Conservation (phyloP, 179 eudicot species). For the Drosera spatulata region DNA sequence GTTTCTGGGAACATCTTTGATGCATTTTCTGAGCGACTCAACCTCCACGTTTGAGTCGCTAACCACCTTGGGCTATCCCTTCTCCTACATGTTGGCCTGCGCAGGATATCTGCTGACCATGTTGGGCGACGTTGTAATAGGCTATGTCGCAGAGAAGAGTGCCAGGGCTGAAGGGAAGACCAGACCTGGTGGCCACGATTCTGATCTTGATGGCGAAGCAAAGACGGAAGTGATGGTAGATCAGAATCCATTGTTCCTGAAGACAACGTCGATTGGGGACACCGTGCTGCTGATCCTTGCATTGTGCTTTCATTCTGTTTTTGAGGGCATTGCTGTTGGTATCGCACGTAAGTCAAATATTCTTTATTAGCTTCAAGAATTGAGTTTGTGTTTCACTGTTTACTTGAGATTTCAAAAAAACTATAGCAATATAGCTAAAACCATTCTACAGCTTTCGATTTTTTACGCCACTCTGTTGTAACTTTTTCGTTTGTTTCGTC, state of each 20-base stretch:
- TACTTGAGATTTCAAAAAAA: no score
- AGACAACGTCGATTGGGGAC: slow-evolving; percentile 40
- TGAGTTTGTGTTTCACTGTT: no score
- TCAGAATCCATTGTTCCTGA: not conserved
- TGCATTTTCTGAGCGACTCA: slow-evolving; percentile 72
- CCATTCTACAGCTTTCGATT: no score
- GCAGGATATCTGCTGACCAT: slow-evolving; percentile 62
- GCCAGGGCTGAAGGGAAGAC: slow-evolving; percentile 9
- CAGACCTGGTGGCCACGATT: slow-evolving; percentile 21
- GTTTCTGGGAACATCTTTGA: slow-evolving; percentile 54
- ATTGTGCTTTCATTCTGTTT: slow-evolving; percentile 68
- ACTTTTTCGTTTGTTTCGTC: no score
- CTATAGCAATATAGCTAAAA: no score
- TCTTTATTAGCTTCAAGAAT: no score
- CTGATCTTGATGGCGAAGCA: not conserved
- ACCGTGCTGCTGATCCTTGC: slow-evolving; percentile 58
- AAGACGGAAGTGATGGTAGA: slow-evolving; percentile 1
- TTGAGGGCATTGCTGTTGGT: slow-evolving; percentile 86
- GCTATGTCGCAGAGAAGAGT: slow-evolving; percentile 16
- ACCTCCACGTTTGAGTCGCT: slow-evolving; percentile 23
- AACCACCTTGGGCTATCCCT: slow-evolving; percentile 40
- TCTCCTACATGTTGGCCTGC: slow-evolving; percentile 63
- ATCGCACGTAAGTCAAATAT: slow-evolving; percentile 18
- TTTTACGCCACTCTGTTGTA: no score
- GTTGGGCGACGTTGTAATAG: slow-evolving; percentile 47